Percentiles rank a stretch among this genome's conserved stretches.
phyloP scores from a whole-genome alignment of 345 rosid species.

The Melastoma malabathricum region DNA sequence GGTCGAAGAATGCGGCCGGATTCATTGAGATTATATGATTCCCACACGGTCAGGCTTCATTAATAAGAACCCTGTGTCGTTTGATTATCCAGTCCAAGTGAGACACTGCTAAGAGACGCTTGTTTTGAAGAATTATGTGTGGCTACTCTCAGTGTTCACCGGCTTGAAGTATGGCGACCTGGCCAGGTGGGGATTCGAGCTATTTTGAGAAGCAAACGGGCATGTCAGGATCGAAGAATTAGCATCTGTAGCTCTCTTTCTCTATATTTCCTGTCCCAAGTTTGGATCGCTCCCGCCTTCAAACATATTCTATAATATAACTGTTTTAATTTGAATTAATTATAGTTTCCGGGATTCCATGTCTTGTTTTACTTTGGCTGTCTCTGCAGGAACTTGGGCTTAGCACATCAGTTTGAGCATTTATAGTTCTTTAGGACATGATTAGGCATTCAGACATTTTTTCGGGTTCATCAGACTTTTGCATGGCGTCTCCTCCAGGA shows the following conservation, averaged over 20 bases:
- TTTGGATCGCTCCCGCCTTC: too few relatives aligned
- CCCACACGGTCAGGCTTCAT: conserved; percentile 30
- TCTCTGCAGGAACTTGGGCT: conserved; percentile 70
- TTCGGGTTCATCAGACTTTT: conserved; percentile 77
- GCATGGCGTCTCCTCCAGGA: conserved; percentile 68
- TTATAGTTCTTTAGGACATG: conserved; percentile 84
- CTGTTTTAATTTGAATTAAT: too few relatives aligned
- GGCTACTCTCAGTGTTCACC: conserved; percentile 71
- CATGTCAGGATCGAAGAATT: conserved; percentile 79
- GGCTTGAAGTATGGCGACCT: conserved; percentile 68
- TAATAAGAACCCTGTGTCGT: too few relatives aligned
- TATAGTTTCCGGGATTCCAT: too few relatives aligned
- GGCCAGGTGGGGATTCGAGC: conserved; percentile 75
- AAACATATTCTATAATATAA: background rate
- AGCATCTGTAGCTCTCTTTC: conserved; percentile 49
- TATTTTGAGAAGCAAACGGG: conserved; percentile 75
- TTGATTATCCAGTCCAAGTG: background rate
- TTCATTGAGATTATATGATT: too few relatives aligned
- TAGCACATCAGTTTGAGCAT: conserved; percentile 71
- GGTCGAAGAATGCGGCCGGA: too few relatives aligned
- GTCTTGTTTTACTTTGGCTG: background rate
- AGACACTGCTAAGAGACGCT: background rate
- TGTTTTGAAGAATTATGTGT: conserved; percentile 82
- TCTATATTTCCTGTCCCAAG: background rate
- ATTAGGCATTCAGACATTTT: conserved; percentile 74